phyloP scores from a whole-genome alignment of 495 filamentous ascomycete species.

The Xylaria grammica region DNA sequence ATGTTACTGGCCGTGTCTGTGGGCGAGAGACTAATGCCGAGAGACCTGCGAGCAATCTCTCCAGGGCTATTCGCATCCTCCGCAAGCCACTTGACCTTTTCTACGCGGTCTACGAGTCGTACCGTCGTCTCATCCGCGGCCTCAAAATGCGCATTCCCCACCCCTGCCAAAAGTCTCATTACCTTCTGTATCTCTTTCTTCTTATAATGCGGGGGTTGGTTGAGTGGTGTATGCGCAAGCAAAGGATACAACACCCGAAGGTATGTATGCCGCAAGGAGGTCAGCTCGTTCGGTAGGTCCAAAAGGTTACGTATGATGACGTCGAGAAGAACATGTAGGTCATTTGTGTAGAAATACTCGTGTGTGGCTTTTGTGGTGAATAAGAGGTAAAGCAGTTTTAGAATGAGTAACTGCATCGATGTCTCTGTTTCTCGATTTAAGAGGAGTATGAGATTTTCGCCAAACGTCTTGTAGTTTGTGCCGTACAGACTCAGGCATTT shows the following conservation, averaged over 20 bases:
- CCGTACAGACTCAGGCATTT: slow-evolving; percentile 84
- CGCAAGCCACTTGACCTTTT: slow-evolving; percentile 80
- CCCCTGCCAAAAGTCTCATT: slow-evolving; percentile 67
- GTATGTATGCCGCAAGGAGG: slow-evolving; percentile 90
- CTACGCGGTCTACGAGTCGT: slow-evolving; percentile 80
- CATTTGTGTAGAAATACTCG: slow-evolving; percentile 99
- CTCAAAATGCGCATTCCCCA: slow-evolving; percentile 77
- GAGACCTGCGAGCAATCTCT: slow-evolving; percentile 51
- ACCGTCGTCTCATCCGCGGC: slow-evolving; percentile 90
- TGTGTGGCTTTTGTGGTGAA: slow-evolving; percentile 90
- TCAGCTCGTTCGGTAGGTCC: slow-evolving; percentile 83
- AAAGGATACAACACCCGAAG: slow-evolving; percentile 93
- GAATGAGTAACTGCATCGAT: slow-evolving; percentile 87
- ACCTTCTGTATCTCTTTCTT: slow-evolving; percentile 79
- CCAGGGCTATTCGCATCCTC: slow-evolving; percentile 47
- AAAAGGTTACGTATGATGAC: slow-evolving; percentile 95
- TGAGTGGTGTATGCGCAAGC: slow-evolving; percentile 87
- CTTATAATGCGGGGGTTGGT: slow-evolving; percentile 86
- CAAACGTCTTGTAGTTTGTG: slow-evolving; percentile 86
- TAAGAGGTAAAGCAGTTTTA: slow-evolving; percentile 92
- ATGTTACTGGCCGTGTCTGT: slow-evolving; percentile 59
- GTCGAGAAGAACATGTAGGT: slow-evolving; percentile 90
- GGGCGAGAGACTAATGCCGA: slow-evolving; percentile 56
- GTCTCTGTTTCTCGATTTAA: slow-evolving; percentile 96
- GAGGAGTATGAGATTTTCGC: slow-evolving; percentile 95